Percentiles rank a stretch among this genome's conserved stretches.
Conservation (phyloP, 805 yeast genomes). For the Cyberlindnera euphorbiiphila region DNA sequence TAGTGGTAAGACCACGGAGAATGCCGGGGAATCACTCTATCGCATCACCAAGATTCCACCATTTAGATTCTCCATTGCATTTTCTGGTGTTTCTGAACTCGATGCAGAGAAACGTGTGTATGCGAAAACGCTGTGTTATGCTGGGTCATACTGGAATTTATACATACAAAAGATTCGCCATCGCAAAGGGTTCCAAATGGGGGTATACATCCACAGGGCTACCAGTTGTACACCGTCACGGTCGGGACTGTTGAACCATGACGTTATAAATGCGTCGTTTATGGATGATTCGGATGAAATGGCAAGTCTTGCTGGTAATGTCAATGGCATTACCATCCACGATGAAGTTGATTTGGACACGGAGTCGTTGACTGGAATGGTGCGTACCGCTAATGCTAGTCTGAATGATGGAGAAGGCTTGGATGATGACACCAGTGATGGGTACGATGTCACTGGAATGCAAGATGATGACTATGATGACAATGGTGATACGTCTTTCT, state of each 20-base stretch:
- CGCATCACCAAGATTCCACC: constrained; percentile 48
- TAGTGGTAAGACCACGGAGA: constrained; percentile 23
- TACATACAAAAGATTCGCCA: constrained; percentile 47
- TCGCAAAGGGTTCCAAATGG: constrained; percentile 45
- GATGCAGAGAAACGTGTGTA: constrained; percentile 45
- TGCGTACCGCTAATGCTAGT: constrained; percentile 16
- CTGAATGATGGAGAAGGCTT: constrained; percentile 17
- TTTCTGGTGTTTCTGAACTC: constrained; percentile 43
- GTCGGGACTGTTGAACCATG: constrained; percentile 38
- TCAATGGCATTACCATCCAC: constrained; percentile 12
- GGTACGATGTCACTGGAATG: constrained; percentile 25
- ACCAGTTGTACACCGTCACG: constrained; percentile 35
- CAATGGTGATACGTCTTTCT: constrained; percentile 26
- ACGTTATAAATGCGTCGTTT: constrained; percentile 26
- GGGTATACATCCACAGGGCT: constrained; percentile 54
- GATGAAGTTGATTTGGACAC: constrained; percentile 6
- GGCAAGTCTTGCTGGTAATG: constrained; percentile 5
- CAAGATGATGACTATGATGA: constrained; percentile 10
- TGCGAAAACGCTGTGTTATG: constrained; percentile 52
- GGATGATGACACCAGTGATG: constrained; percentile 8
- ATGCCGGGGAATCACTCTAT: constrained; percentile 18
- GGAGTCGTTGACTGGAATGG: constrained; percentile 6
- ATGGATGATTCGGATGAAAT: constrained; percentile 9
- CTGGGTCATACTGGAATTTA: constrained; percentile 59
- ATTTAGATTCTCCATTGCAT: constrained; percentile 49